Percentiles rank a stretch among this genome's conserved stretches.
phyloP scores from a whole-genome alignment of 148 eudicot genomes.

The Rhododendron griersonianum region DNA sequence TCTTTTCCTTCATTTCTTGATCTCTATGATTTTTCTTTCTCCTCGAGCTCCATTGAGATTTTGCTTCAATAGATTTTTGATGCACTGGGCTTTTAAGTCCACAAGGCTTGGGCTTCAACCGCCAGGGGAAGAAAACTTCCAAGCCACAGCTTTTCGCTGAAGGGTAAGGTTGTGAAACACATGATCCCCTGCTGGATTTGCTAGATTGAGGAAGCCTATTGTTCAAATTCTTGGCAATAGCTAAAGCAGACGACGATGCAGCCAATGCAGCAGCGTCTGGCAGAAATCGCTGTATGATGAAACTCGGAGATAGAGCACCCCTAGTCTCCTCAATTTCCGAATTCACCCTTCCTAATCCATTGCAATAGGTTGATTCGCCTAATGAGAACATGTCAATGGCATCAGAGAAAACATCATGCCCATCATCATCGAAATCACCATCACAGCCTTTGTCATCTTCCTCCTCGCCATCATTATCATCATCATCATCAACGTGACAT shows the following conservation, averaged over 20 bases:
- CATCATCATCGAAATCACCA: neutral
- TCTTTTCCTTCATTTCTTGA: neutral
- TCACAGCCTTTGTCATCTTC: neutral
- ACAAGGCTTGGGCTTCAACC: constrained; percentile 41
- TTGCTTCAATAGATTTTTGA: constrained; percentile 21
- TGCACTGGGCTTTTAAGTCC: constrained; percentile 44
- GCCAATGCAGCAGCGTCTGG: constrained; percentile 50
- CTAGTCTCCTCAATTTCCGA: constrained; percentile 3
- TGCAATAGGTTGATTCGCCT: constrained; percentile 30
- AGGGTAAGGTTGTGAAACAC: constrained; percentile 10
- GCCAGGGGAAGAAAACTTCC: constrained; percentile 55
- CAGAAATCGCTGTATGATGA: constrained; percentile 67
- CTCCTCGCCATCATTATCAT: neutral
- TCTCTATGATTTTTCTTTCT: constrained; percentile 7
- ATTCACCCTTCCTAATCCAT: neutral
- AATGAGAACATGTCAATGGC: constrained; percentile 59
- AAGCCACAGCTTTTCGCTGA: constrained; percentile 56
- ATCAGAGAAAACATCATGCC: constrained; percentile 31
- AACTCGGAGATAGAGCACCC: constrained; percentile 32
- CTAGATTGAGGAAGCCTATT: neutral
- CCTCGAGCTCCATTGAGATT: constrained; percentile 28
- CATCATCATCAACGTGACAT: constrained; percentile 13
- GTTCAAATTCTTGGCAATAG: constrained; percentile 9
- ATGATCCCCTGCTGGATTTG: neutral
- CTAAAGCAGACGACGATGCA: constrained; percentile 20